These are phyloP conservation scores for Wickerhamomyces queroliae DNA, from an alignment of 805 yeast species.

Conservation along the genomic window DNA sequence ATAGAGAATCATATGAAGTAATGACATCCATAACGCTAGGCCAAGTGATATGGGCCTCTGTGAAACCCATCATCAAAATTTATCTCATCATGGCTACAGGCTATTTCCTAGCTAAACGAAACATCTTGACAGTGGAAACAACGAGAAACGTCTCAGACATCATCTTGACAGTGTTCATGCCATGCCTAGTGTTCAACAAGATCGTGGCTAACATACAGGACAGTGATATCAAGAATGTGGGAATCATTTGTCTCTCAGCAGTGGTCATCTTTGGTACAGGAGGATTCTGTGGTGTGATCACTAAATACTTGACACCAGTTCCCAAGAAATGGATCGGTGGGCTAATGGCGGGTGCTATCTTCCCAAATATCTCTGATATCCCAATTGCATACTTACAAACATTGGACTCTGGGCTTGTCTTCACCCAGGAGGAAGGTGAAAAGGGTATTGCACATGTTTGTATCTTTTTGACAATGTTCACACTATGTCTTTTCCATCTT, in stretches of 20 bases:
- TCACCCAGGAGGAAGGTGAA: slow-evolving; percentile 48
- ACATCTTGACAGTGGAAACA: slow-evolving; percentile 60
- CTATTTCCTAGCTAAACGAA: slow-evolving; percentile 52
- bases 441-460: slow-evolving; percentile 79
- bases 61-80: slow-evolving; percentile 83
- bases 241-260: slow-evolving; percentile 51
- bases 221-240: slow-evolving; percentile 64
- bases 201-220: slow-evolving; percentile 62
- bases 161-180: slow-evolving; percentile 63
- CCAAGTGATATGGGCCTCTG: slow-evolving; percentile 65
- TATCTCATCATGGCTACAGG: slow-evolving; percentile 69
- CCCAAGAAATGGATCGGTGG: slow-evolving; percentile 81
- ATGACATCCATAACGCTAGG: slow-evolving; percentile 35
- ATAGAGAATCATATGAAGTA: neutral
- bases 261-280: slow-evolving; percentile 41
- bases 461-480: slow-evolving; percentile 62
- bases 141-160: slow-evolving; percentile 66
- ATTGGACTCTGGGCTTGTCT: slow-evolving; percentile 52
- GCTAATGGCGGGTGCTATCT: slow-evolving; percentile 59
- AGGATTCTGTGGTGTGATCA: slow-evolving; percentile 32
- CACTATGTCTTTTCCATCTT: slow-evolving; percentile 60
- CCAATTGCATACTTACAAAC: slow-evolving; percentile 83
- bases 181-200: slow-evolving; percentile 71
- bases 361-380: slow-evolving; percentile 76
- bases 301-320: slow-evolving; percentile 44